Evolutionary conservation across 1,284 basidiomycete species (phyloP).

Genomic region (Fomitopsis palustris): DNA sequence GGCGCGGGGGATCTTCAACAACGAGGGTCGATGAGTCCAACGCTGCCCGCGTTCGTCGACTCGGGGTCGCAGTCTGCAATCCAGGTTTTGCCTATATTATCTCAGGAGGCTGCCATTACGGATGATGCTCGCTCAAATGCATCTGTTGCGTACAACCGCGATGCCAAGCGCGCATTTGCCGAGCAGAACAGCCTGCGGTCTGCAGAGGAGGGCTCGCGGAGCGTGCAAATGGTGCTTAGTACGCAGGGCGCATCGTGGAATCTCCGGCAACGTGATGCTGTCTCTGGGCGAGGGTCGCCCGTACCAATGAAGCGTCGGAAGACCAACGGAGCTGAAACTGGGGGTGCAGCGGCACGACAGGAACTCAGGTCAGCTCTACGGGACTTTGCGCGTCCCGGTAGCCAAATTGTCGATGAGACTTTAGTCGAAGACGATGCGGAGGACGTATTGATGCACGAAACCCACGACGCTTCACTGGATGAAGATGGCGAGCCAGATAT

Average conservation of each 20-base stretch:
- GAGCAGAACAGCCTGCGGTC: background rate
- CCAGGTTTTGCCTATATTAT: background rate
- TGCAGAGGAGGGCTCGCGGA: background rate
- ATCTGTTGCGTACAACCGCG: background rate
- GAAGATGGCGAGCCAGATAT: conserved; percentile 16
- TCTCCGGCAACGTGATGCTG: conserved; percentile 19
- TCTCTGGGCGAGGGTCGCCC: conserved; percentile 11
- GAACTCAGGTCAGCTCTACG: conserved; percentile 44
- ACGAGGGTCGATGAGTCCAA: background rate
- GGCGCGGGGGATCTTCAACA: background rate
- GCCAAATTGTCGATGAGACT: conserved; percentile 22
- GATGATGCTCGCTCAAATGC: background rate
- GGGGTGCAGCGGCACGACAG: conserved; percentile 23
- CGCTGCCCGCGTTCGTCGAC: background rate
- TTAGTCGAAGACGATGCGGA: conserved; percentile 10
- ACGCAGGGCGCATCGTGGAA: conserved; percentile 47
- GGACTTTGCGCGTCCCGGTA: conserved; percentile 52
- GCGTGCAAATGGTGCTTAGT: conserved; percentile 43
- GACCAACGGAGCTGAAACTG: conserved; percentile 10
- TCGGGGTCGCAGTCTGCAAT: conserved; percentile 6
- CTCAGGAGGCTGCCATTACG: background rate
- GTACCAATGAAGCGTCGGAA: conserved; percentile 18
- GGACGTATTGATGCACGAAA: background rate
- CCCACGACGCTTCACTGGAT: conserved; percentile 2
- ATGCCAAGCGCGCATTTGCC: background rate